Evolutionary conservation across 768 basidiomycete genomes (phyloP), one percentile per base, ranked within the genome.

Genomic region (Russula sp.): DNA sequence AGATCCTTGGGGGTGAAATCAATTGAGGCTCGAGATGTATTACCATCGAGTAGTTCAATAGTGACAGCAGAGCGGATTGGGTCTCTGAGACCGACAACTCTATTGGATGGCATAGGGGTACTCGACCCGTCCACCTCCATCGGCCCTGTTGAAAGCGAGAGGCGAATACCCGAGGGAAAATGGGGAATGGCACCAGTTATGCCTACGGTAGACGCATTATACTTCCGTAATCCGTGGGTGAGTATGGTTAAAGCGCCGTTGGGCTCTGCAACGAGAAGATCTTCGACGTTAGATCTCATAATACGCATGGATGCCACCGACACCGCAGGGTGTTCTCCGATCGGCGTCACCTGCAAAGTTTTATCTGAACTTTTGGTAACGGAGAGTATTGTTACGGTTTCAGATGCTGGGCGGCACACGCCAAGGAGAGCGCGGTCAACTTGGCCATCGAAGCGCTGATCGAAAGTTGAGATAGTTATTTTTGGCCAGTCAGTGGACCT

Each of bases 221-320:
- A 64, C 27, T 76, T 74, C n/a, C 72, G 72, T 10, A 77, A 67
- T 1, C 86, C 88, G 66, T 89, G 87, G 0, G 86, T 89, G 44
- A 88, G 73, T 4, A 94, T 70, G 0, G 76, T 72, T 10, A 92
- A 72, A 9, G 72, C 72, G 35, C 84, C 79, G 52, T 82, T 77
- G 3, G 84, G 79, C 53, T 80, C 83, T 53, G 91, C 73, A 16
- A 88, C 73, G 5, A 96, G 73, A 10, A 94, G 75, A 72, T 97
- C 94, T 71, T 79, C 79, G 14, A 91, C 77, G 14, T 78, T 75
- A 7, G 75, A 74, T 20, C 94, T 83, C 3, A 87, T 88, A 1
- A 84, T 82, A 20, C 81, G 77, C 44, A 94, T 73, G 3, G 89
- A 75, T 0, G 80, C 76, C 0, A 82, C 79, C 2, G 86, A 82